Conservation (phyloP, 2,329 filamentous ascomycete species). For the Daldinia sp. region DNA sequence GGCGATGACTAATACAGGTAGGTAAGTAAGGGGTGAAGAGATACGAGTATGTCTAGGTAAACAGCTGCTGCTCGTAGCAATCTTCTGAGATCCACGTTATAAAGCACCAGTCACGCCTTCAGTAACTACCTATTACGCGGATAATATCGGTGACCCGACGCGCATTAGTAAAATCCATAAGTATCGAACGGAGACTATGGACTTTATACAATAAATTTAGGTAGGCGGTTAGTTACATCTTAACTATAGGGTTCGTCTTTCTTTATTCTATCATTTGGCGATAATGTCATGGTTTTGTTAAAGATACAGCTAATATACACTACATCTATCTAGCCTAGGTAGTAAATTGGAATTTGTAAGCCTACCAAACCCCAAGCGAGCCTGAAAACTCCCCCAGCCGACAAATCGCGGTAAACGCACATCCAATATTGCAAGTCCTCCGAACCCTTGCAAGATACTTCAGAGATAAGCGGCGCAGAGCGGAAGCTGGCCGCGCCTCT, state of each 20-base stretch:
- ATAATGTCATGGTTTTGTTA: conserved; percentile 2
- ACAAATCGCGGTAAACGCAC: background rate
- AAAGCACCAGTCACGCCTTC: too few relatives aligned
- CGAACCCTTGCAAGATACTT: background rate
- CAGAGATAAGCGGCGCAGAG: background rate
- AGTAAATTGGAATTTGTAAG: background rate
- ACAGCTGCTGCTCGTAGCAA: background rate
- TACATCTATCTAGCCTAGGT: background rate
- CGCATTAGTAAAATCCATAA: too few relatives aligned
- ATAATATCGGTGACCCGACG: too few relatives aligned
- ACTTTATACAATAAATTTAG: too few relatives aligned
- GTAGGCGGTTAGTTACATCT: too few relatives aligned
- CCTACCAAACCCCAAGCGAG: background rate
- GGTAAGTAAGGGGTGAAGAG: too few relatives aligned
- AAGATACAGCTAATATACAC: conserved; percentile 6
- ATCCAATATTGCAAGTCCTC: background rate
- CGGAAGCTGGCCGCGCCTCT: background rate
- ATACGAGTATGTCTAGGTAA: too few relatives aligned
- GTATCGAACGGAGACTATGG: too few relatives aligned
- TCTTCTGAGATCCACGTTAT: too few relatives aligned
- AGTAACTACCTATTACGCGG: too few relatives aligned
- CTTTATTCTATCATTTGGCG: background rate
- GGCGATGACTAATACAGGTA: background rate
- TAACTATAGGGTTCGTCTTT: too few relatives aligned
- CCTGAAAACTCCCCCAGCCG: background rate